Conservation (phyloP, 805 yeast species). For the Kodamaea hsintzibuensis region DNA sequence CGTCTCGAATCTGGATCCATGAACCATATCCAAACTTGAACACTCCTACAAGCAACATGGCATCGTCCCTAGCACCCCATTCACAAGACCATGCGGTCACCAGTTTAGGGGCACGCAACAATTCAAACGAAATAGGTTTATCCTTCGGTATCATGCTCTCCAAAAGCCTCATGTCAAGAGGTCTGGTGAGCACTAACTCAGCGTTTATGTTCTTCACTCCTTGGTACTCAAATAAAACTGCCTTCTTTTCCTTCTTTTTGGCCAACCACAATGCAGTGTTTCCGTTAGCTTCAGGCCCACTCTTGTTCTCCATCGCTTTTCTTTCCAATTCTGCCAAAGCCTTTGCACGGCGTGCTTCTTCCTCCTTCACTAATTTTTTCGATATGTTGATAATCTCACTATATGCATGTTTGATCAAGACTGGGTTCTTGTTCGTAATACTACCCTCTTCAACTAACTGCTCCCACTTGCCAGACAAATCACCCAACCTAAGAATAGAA, state of each 20-base stretch:
- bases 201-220: conserved; percentile 91
- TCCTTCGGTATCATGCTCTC: conserved; percentile 52
- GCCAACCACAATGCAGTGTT: conserved; percentile 56
- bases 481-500: conserved; percentile 80
- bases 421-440: conserved; percentile 80
- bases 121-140: conserved; percentile 59
- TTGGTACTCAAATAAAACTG: conserved; percentile 82
- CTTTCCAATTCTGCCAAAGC: conserved; percentile 59
- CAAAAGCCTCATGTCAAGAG: conserved; percentile 75
- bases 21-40: conserved; percentile 94
- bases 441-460: conserved; percentile 88
- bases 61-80: conserved; percentile 84
- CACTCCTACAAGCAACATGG: conserved; percentile 83
- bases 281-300: conserved; percentile 35
- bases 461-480: conserved; percentile 74
- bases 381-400: conserved; percentile 69
- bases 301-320: conserved; percentile 50
- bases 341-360: conserved; percentile 61
- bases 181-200: conserved; percentile 78
- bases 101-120: conserved; percentile 66
- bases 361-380: conserved; percentile 58
- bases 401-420: conserved; percentile 71
- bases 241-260: conserved; percentile 83
- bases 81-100: conserved; percentile 90
- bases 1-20: conserved; percentile 93